These are phyloP conservation scores for Leccinum incarnatum DNA, from an alignment of 768 basidiomycete species.

Conservation along the genomic window DNA sequence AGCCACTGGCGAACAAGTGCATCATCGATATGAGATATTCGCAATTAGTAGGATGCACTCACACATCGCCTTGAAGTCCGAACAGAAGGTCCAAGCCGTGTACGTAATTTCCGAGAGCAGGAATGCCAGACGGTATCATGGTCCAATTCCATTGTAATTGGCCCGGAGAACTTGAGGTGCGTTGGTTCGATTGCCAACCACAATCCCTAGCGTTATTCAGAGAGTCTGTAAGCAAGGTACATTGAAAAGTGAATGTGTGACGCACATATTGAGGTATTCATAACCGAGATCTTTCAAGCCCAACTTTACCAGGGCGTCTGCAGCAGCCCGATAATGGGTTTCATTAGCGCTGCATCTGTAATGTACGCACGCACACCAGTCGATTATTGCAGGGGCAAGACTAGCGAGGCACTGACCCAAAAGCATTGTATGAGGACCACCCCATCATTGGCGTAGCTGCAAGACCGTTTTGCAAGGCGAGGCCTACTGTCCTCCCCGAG, in stretches of 20 bases:
- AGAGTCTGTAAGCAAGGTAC: too few species aligned
- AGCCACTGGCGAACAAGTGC: too few species aligned
- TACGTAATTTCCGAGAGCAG: constrained; percentile 9
- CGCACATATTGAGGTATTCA: constrained; percentile 11
- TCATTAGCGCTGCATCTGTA: constrained; percentile 7
- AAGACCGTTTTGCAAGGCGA: constrained; percentile 6
- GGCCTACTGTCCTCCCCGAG: neutral
- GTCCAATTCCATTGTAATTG: constrained; percentile 7
- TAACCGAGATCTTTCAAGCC: constrained; percentile 9
- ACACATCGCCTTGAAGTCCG: constrained; percentile 13
- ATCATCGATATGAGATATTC: too few species aligned
- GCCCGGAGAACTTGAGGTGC: neutral
- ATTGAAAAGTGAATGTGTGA: neutral
- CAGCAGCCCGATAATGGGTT: constrained; percentile 7
- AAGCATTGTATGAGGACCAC: constrained; percentile 13
- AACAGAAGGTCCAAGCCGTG: constrained; percentile 8
- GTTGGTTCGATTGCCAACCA: constrained; percentile 10
- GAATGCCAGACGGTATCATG: constrained; percentile 14
- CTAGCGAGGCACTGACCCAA: neutral
- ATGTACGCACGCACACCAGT: neutral
- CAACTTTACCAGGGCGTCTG: neutral
- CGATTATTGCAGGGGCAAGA: neutral
- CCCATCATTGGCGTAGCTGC: constrained; percentile 13
- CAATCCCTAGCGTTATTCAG: constrained; percentile 8
- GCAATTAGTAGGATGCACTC: neutral